Evolutionary conservation across 305 asterid species (phyloP), one percentile per base, ranked within the genome.

Genomic region (Fraxinus sp.): DNA sequence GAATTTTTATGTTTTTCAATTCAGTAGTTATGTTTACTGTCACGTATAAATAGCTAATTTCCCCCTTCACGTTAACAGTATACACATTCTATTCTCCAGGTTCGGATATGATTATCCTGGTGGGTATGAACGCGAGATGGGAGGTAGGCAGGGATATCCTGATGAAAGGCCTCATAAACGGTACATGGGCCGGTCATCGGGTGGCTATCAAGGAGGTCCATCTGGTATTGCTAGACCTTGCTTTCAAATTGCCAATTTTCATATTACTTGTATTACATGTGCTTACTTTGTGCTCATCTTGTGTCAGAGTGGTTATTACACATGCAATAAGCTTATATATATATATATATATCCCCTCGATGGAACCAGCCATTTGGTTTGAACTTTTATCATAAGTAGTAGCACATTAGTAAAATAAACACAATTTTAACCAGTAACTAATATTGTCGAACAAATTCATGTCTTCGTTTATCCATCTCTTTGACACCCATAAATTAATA

Each of bases 111-210:
- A 92, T 83, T 75, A 85, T 86, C 97, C 92, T 82, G 94, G 93
- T 72, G 99, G 98, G 24, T 90, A 89, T 87, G 97, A 94, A 30
- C 98, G 98, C 81, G 99, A 94, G 71, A 88, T 90, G 88, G 98
- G 95, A 79, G 90, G 91, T 33, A 92, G 98, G 89, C 92, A 88
- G 79, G 93, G 92, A 78, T 93, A 91, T 92, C 91, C 89, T 74
- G 97, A 94, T 84, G 99, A 96, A 80, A 93, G 98, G 86, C 92
- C 90, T 86, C 97, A 87, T 87, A 95, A 98, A 82, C 92, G 98
- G 82, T 83, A 85, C 77, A 83, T 88, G 90, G 98, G 98, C 59
- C 94, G 98, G 36, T 77, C 91, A 44, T 81, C 91, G 80, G 97
- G 94, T 85, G 97, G 97, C 83, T 91, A 88, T 86, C 97, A 91